Percentiles rank a stretch among this genome's conserved stretches.
Evolutionary conservation across 192 early-diverging fungal species (phyloP).

Genomic region (Podila epicladia): DNA sequence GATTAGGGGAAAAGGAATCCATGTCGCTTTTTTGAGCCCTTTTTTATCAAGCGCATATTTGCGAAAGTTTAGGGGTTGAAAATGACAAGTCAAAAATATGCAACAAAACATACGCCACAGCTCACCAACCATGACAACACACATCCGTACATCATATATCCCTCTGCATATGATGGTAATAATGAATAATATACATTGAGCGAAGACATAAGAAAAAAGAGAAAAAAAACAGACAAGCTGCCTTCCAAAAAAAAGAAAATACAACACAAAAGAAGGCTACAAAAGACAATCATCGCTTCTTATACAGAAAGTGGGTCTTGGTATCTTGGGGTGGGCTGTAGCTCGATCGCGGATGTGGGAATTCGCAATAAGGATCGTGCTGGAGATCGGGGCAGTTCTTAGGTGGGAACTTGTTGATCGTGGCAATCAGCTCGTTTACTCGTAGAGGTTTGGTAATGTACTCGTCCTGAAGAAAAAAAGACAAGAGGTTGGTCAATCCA

Average conservation of each 20-base stretch:
- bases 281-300: slow-evolving; percentile 9
- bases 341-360: slow-evolving; percentile 21
- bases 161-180: too few species aligned
- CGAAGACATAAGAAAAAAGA: not conserved
- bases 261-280: not conserved
- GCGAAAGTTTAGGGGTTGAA: not conserved
- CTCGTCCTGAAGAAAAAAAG: slow-evolving; percentile 52
- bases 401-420: slow-evolving; percentile 73
- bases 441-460: slow-evolving; percentile 73
- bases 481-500: not conserved
- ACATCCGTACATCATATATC: too few species aligned
- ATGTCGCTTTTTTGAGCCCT: too few species aligned
- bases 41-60: not conserved
- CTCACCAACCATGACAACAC: too few species aligned
- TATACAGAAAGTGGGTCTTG: slow-evolving; percentile 27
- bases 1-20: too few species aligned
- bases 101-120: not conserved
- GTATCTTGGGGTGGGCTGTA: slow-evolving; percentile 33
- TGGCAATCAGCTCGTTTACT: slow-evolving; percentile 70
- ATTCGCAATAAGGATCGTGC: slow-evolving; percentile 42
- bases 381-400: slow-evolving; percentile 52
- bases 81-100: not conserved
- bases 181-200: not conserved
- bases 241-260: not conserved
- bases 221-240: not conserved